Conservation (phyloP, 768 basidiomycete species). For the Cantharellus cinnabarinus region DNA sequence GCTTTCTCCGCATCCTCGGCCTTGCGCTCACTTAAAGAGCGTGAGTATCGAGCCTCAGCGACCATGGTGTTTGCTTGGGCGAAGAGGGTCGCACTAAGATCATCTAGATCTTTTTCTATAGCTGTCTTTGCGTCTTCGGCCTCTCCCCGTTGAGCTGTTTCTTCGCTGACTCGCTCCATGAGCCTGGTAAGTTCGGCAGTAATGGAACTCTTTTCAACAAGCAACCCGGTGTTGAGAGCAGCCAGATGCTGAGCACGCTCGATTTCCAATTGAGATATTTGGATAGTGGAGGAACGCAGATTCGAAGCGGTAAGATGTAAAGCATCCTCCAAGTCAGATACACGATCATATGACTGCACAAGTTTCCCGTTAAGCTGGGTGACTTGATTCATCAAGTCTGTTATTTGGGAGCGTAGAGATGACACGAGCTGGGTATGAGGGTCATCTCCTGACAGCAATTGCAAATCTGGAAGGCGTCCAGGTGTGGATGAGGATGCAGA, state of each 20-base stretch:
- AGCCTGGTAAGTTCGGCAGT: constrained; percentile 78
- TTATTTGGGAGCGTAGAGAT: constrained; percentile 60
- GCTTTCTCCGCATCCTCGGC: constrained; percentile 58
- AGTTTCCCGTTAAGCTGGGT: constrained; percentile 82
- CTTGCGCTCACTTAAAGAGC: constrained; percentile 51
- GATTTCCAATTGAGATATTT: constrained; percentile 59
- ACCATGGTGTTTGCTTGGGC: constrained; percentile 95
- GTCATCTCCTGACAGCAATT: constrained; percentile 17
- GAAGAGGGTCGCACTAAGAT: constrained; percentile 79
- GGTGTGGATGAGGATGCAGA: too few species aligned
- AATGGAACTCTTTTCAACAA: constrained; percentile 84
- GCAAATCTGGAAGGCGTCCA: too few species aligned
- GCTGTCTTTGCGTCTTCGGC: constrained; percentile 63
- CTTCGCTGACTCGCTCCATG: constrained; percentile 90
- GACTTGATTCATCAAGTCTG: constrained; percentile 78
- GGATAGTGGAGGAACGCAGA: constrained; percentile 37
- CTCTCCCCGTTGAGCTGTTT: constrained; percentile 75
- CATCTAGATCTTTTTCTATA: constrained; percentile 89
- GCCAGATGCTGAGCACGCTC: constrained; percentile 76
- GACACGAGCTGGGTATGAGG: constrained; percentile 71
- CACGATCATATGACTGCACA: constrained; percentile 74
- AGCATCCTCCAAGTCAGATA: constrained; percentile 84
- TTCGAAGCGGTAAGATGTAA: constrained; percentile 46
- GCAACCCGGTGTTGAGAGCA: constrained; percentile 71
- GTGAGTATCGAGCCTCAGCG: constrained; percentile 60